Conservation (phyloP, 768 basidiomycete species). For the Rhizopogon vinicolor region DNA sequence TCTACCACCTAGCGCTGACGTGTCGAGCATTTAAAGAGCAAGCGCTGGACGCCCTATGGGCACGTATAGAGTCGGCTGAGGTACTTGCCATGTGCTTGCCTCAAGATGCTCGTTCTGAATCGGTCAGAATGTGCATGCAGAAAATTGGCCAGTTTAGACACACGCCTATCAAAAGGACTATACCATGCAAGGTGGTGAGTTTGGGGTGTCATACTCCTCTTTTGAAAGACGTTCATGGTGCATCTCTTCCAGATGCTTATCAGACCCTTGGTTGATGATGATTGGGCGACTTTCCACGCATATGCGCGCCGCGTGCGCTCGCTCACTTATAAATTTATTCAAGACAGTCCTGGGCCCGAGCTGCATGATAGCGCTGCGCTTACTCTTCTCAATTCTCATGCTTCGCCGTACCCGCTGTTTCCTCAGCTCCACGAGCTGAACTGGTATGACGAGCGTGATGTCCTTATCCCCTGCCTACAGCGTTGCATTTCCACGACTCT, state of each 20-base stretch:
- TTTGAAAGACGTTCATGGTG: not conserved
- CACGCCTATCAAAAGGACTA: no score
- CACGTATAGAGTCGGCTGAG: not conserved
- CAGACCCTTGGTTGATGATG: not conserved
- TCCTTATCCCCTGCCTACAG: not conserved
- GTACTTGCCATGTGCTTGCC: not conserved
- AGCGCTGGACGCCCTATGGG: not conserved
- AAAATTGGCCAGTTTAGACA: no score
- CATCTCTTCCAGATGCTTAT: not conserved
- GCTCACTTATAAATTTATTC: not conserved
- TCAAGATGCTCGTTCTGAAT: not conserved
- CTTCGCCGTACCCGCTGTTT: not conserved
- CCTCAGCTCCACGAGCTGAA: not conserved
- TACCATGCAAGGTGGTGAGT: not conserved
- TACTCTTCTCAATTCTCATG: not conserved
- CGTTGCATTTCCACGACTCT: not conserved
- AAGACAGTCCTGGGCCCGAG: not conserved
- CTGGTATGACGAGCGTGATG: not conserved
- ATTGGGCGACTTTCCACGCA: not conserved
- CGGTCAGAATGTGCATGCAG: not conserved
- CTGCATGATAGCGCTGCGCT: not conserved
- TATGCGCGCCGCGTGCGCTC: not conserved
- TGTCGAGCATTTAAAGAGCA: not conserved
- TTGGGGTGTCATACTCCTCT: not conserved
- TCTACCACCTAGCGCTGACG: not conserved